These are phyloP conservation scores for Syzygium malaccense DNA, from an alignment of 441 rosid species.

Conservation along the genomic window DNA sequence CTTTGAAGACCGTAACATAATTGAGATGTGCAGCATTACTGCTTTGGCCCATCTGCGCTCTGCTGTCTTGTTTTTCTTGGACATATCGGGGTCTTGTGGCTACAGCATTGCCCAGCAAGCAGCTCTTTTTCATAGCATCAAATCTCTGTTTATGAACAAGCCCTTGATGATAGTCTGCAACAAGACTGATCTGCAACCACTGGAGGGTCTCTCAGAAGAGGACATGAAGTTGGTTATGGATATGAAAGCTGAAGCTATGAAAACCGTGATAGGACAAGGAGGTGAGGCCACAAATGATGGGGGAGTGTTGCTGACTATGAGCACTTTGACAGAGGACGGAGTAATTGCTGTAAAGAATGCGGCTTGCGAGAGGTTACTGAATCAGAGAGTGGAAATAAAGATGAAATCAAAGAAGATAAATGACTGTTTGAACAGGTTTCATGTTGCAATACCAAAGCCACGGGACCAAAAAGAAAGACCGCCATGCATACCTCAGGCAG, in stretches of 20 bases:
- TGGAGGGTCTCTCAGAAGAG: constrained; percentile 52
- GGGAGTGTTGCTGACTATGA: constrained; percentile 69
- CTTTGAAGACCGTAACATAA: constrained; percentile 87
- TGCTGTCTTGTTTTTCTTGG: constrained; percentile 64
- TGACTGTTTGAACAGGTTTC: constrained; percentile 77
- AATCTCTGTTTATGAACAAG: constrained; percentile 69
- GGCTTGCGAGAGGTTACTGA: constrained; percentile 32
- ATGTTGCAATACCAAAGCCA: constrained; percentile 80
- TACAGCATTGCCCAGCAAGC: constrained; percentile 91
- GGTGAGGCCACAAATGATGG: constrained; percentile 50
- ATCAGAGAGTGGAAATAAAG: constrained; percentile 56
- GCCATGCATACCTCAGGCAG: constrained; percentile 59
- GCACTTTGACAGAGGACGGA: constrained; percentile 73
- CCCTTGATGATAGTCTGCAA: constrained; percentile 61
- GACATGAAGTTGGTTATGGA: constrained; percentile 58
- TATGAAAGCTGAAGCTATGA: constrained; percentile 75
- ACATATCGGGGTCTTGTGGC: constrained; percentile 80
- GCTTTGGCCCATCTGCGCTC: constrained; percentile 60
- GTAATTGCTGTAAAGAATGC: constrained; percentile 81
- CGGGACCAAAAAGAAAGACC: constrained; percentile 79
- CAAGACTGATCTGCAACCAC: constrained; percentile 65
- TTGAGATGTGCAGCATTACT: constrained; percentile 83
- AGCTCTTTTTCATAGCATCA: constrained; percentile 80
- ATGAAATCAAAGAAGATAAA: constrained; percentile 84
- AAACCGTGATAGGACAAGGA: constrained; percentile 51